These are phyloP conservation scores for Persicaria tinctoria DNA, from an alignment of 148 eudicot species.

Conservation along the genomic window DNA sequence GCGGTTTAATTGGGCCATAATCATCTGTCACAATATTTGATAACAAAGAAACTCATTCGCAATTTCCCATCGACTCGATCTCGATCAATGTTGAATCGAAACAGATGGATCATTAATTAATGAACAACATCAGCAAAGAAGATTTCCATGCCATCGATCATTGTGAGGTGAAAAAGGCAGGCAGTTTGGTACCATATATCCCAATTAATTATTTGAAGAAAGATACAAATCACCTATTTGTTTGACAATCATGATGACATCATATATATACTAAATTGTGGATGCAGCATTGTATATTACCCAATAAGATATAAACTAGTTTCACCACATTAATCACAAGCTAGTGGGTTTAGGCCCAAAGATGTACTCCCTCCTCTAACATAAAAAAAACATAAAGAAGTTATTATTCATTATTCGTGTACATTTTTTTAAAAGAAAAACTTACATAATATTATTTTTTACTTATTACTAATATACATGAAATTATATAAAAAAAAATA, in stretches of 20 bases:
- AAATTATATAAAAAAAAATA: too few relatives aligned
- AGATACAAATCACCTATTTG: not conserved
- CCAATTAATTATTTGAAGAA: not conserved
- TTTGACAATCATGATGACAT: not conserved
- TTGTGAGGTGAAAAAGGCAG: not conserved
- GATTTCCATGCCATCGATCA: not conserved
- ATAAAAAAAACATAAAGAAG: too few relatives aligned
- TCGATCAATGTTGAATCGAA: not conserved
- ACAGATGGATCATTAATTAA: not conserved
- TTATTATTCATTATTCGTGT: too few relatives aligned
- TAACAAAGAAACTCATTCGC: too few relatives aligned
- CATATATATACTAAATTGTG: constrained; percentile 6
- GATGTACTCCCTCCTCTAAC: too few relatives aligned
- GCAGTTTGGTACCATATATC: not conserved
- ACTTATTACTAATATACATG: too few relatives aligned
- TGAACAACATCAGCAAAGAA: not conserved
- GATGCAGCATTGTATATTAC: constrained; percentile 3
- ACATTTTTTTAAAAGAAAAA: too few relatives aligned
- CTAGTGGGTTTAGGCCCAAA: too few relatives aligned
- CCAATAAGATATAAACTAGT: not conserved
- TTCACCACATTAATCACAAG: too few relatives aligned
- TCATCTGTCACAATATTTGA: too few relatives aligned
- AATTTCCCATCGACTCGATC: not conserved
- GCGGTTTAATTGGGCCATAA: too few relatives aligned
- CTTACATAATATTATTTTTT: too few relatives aligned